A percentile compares a stretch with the other conserved stretches of the same genome.
Evolutionary conservation across 1,284 basidiomycete species (phyloP).

Genomic region (Trametes hirsuta): DNA sequence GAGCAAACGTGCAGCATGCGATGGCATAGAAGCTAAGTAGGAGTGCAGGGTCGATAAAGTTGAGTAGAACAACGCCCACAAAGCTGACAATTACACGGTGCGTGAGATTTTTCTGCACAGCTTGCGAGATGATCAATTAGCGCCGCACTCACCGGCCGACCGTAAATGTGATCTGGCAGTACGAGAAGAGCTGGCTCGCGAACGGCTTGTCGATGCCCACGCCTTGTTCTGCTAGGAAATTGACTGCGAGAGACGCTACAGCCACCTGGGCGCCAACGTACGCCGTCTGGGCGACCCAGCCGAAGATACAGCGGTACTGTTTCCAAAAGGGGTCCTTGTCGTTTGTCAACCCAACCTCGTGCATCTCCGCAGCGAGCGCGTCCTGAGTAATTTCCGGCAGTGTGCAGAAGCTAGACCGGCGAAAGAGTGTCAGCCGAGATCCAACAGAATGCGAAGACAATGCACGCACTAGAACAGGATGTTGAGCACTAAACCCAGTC

Average conservation of each 20-base stretch:
- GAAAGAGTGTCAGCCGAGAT: background rate
- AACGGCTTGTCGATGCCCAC: conserved; percentile 54
- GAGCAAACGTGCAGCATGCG: conserved; percentile 54
- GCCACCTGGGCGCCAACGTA: conserved; percentile 80
- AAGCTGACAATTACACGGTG: conserved; percentile 45
- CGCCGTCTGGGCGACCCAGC: conserved; percentile 69
- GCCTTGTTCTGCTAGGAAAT: conserved; percentile 68
- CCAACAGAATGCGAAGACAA: background rate
- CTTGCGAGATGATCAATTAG: background rate
- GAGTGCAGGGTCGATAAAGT: conserved; percentile 67
- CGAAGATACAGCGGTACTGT: conserved; percentile 74
- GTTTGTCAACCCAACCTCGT: conserved; percentile 44
- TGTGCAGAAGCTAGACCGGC: conserved; percentile 58
- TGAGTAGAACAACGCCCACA: conserved; percentile 64
- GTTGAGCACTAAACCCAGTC: conserved; percentile 65
- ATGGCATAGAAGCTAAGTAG: conserved; percentile 60
- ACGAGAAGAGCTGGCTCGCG: conserved; percentile 70
- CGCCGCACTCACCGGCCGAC: conserved; percentile 53
- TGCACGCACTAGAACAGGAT: conserved; percentile 63
- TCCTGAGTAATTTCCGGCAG: conserved; percentile 80
- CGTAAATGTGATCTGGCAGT: conserved; percentile 76
- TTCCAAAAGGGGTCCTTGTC: conserved; percentile 67
- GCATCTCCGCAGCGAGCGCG: conserved; percentile 55
- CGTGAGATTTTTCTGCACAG: background rate
- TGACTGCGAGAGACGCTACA: conserved; percentile 74